A percentile compares a stretch with the other conserved stretches of the same genome.
Conservation (phyloP, 371 early-diverging fungal species). For the Nematocida major region DNA sequence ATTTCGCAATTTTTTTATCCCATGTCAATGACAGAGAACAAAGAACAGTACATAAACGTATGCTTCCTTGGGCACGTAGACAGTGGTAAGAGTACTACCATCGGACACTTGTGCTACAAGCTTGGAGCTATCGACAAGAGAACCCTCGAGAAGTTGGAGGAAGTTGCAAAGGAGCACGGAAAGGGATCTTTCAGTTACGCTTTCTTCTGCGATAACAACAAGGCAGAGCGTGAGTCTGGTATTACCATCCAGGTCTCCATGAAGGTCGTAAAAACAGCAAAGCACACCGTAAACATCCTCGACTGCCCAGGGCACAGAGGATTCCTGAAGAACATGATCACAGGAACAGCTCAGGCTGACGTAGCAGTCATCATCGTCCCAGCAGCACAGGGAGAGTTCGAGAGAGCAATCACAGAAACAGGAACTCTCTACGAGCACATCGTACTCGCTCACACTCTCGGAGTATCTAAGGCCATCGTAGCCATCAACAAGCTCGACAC, state of each 20-base stretch:
- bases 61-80: constrained; percentile 65
- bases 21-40: constrained; percentile 40
- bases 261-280: constrained; percentile 50
- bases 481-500: constrained; percentile 97
- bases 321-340: constrained; percentile 99
- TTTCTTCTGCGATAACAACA: constrained; percentile 61
- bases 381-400: constrained; percentile 78
- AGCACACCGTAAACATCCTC: constrained; percentile 66
- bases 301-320: constrained; percentile 99
- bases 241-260: constrained; percentile 62
- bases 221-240: constrained; percentile 63
- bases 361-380: constrained; percentile 95
- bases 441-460: constrained; percentile 86
- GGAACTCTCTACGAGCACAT: constrained; percentile 93
- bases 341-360: constrained; percentile 90
- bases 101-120: constrained; percentile 56
- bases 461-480: constrained; percentile 83
- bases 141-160: constrained; percentile 56
- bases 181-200: constrained; percentile 61
- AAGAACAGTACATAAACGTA: constrained; percentile 58
- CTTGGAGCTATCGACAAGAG: constrained; percentile 59
- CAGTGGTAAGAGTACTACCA: constrained; percentile 64
- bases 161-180: constrained; percentile 55
- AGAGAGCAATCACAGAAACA: constrained; percentile 65
- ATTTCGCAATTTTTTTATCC: constrained; percentile 48